Conservation (phyloP, 768 basidiomycete genomes). For the Auriscalpium vulgare region DNA sequence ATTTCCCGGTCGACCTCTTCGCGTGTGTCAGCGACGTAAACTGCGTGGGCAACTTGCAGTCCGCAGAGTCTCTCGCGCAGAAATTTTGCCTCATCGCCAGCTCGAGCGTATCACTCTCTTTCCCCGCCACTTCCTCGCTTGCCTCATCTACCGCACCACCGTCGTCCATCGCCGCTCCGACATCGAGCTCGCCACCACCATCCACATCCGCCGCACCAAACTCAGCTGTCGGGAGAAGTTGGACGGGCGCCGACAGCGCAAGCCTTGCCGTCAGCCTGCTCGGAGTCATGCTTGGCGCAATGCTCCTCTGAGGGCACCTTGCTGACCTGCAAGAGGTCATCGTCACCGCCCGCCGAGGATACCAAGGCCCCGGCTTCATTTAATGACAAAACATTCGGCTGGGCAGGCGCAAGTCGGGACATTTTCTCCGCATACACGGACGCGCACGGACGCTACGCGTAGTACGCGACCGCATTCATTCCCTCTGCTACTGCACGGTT, state of each 20-base stretch:
- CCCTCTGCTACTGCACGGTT: too few species aligned
- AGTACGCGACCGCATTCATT: too few species aligned
- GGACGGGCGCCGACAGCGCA: not conserved
- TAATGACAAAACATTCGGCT: too few species aligned
- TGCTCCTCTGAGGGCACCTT: not conserved
- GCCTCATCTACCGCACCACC: conserved; percentile 7
- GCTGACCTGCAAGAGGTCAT: too few species aligned
- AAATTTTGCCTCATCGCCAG: conserved; percentile 38
- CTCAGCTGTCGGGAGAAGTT: not conserved
- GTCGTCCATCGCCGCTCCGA: not conserved
- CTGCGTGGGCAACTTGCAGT: conserved; percentile 30
- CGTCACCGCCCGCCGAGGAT: too few species aligned
- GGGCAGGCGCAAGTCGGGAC: too few species aligned
- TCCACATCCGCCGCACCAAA: not conserved
- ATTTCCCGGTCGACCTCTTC: conserved; percentile 30
- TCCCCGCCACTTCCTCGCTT: conserved; percentile 23
- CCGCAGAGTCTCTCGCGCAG: conserved; percentile 37
- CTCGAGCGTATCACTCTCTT: conserved; percentile 27
- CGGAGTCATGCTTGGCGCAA: not conserved
- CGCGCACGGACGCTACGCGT: too few species aligned
- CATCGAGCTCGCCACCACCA: not conserved
- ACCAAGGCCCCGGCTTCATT: too few species aligned
- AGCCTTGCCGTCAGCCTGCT: not conserved
- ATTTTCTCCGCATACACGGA: too few species aligned
- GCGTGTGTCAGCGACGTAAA: conserved; percentile 27